Conservation (phyloP, 1,284 basidiomycete genomes). For the Sanghuangporus baumii region DNA sequence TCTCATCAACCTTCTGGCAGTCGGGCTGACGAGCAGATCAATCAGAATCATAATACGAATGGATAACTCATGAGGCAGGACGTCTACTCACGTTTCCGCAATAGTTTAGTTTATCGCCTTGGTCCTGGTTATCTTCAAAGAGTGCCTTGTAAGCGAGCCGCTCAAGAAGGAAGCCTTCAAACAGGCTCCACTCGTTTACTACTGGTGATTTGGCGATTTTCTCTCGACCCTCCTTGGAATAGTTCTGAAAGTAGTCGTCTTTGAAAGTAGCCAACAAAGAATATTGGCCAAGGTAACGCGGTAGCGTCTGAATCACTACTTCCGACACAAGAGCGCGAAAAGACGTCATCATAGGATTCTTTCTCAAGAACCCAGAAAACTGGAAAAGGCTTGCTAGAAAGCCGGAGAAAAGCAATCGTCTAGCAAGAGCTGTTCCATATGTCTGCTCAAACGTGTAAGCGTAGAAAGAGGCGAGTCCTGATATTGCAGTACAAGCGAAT, state of each 20-base stretch:
- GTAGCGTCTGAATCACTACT: neutral
- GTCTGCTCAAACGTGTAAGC: neutral
- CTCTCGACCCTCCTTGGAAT: neutral
- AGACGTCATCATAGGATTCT: neutral
- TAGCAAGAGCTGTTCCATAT: neutral
- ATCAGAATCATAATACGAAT: too few species aligned
- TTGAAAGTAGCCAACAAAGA: neutral
- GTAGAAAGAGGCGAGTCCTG: neutral
- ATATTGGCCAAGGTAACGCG: neutral
- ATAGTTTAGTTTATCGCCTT: neutral
- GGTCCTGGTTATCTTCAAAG: constrained; percentile 2
- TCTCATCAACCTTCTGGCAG: neutral
- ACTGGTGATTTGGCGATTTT: neutral
- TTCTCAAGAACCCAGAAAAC: neutral
- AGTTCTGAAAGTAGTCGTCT: neutral
- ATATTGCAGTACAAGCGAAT: neutral
- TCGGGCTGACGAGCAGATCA: neutral
- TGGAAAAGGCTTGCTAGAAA: neutral
- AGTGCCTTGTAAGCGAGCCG: neutral
- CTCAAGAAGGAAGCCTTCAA: constrained; percentile 3
- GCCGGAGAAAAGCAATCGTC: neutral
- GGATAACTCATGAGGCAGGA: neutral
- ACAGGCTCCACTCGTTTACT: constrained; percentile 1
- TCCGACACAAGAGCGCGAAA: neutral
- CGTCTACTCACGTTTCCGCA: neutral